phyloP scores from a whole-genome alignment of 2,329 filamentous ascomycete species.

The Beauveria bassiana region DNA sequence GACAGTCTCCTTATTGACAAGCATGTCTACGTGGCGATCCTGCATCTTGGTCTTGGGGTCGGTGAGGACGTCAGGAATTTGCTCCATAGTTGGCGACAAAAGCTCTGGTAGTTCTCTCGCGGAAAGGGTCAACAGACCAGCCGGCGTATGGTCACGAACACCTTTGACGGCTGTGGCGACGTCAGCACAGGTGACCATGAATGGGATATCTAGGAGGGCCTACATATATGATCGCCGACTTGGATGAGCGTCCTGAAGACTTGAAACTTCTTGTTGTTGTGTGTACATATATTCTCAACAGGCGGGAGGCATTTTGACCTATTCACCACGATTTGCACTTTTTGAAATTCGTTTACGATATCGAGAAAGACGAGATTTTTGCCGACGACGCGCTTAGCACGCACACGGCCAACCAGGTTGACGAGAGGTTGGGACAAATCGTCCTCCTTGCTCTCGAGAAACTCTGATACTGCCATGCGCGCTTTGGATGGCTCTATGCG shows the following conservation, averaged over 20 bases:
- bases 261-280: conserved; percentile 38
- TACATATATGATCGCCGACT: conserved; percentile 79
- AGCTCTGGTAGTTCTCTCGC: conserved; percentile 62
- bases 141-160: conserved; percentile 56
- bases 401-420: conserved; percentile 55
- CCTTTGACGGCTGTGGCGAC: conserved; percentile 57
- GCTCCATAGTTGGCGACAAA: conserved; percentile 70
- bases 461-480: conserved; percentile 27
- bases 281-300: conserved; percentile 25
- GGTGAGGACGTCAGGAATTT: conserved; percentile 62
- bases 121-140: conserved; percentile 70
- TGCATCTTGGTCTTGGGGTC: conserved; percentile 66
- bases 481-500: conserved; percentile 22
- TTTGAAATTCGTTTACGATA: conserved; percentile 63
- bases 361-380: conserved; percentile 80
- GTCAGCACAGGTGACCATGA: conserved; percentile 14
- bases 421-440: conserved; percentile 21
- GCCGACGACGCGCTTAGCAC: conserved; percentile 61
- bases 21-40: conserved; percentile 77
- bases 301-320: conserved; percentile 39
- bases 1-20: conserved; percentile 61
- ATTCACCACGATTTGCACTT: conserved; percentile 71
- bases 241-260: conserved; percentile 58
- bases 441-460: conserved; percentile 22
- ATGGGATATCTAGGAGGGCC: conserved; percentile 26